Evolutionary conservation across 1,139 yeast genomes (phyloP).

Genomic region (Saccharomyces hybrid): DNA sequence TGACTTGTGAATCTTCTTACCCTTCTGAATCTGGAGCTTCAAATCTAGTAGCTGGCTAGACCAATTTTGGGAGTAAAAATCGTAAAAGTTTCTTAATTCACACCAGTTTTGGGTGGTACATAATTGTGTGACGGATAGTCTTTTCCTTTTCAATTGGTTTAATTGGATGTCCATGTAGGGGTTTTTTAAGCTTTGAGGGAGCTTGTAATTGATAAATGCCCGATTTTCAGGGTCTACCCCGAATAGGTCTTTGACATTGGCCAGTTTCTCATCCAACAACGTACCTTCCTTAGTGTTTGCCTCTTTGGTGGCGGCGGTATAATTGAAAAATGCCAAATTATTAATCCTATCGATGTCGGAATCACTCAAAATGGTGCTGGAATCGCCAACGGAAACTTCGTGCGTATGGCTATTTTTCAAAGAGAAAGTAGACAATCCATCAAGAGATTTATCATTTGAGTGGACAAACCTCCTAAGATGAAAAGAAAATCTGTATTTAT

Average conservation of each 20-base stretch:
- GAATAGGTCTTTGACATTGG: slow-evolving; percentile 8
- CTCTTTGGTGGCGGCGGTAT: background rate
- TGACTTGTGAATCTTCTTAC: slow-evolving; percentile 37
- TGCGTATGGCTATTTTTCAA: background rate
- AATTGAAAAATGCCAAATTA: background rate
- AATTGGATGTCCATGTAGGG: slow-evolving; percentile 18
- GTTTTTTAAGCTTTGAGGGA: slow-evolving; percentile 9
- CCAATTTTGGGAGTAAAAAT: slow-evolving; percentile 32
- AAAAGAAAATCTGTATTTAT: background rate
- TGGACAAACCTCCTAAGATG: background rate
- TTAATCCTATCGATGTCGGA: background rate
- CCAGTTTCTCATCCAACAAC: slow-evolving; percentile 13
- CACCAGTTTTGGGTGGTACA: slow-evolving; percentile 44
- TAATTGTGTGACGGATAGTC: slow-evolving; percentile 39
- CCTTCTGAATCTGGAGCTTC: slow-evolving; percentile 35
- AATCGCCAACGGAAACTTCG: background rate
- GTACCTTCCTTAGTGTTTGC: background rate
- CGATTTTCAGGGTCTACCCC: slow-evolving; percentile 8
- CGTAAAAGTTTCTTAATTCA: slow-evolving; percentile 42
- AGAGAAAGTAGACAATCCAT: background rate
- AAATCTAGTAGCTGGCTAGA: slow-evolving; percentile 19
- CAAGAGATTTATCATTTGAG: background rate
- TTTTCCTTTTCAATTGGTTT: slow-evolving; percentile 4
- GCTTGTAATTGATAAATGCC: slow-evolving; percentile 5
- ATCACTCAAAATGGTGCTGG: background rate